Evolutionary conservation across 1,139 yeast genomes (phyloP), one percentile per base, ranked within the genome.

Genomic region (Pneumocystis sp.): DNA sequence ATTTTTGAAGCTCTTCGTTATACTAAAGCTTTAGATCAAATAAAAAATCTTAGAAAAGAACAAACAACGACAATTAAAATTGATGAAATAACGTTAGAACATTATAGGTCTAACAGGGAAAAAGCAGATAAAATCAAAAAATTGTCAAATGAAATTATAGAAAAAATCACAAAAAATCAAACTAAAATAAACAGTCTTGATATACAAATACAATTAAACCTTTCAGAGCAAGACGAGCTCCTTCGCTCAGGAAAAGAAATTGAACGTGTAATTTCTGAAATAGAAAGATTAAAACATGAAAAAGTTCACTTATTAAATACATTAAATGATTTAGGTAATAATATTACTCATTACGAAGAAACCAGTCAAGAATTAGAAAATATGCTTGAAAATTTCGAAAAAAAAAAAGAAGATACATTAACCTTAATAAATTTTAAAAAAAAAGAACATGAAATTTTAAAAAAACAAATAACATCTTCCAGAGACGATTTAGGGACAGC

Each of bases 1-100:
- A 93, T 95, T 6, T 95, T 95, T 71, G 97, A 95, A 74, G 96
- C 97, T 0, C 83, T 90, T 70, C 90, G 89, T 74, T 95, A 87
- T 72, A 90, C 97, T 0, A 91, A 89, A 73, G 96, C 95, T 0
- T 77, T 93, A 62, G 97, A 91, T 67, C 66, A 67, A 31, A 80
- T 95, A 72, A 91, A 90, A 73, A 74, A 75, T 0, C 82, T 90
- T 63, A 83, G 89, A 66, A 91, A 90, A 72, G 96, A 89, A 64
- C 83, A 89, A 82, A 76, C 84, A 5, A 78, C 80, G 1, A 95
- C 89, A 67, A 86, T 89, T 63, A 87, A 86, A 72, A 74, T 91
- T 29, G 79, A 89, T 63, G 85, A 86, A 69, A 90, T 88, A 71
- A 83, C 87, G 40, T 96, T 89, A 0, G 85, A 84, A 65, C 95